A percentile compares a stretch with the other conserved stretches of the same genome.
These are phyloP conservation scores for Dothidotthia symphoricarpi DNA, from an alignment of 2,329 filamentous ascomycete genomes.

Conservation along the genomic window DNA sequence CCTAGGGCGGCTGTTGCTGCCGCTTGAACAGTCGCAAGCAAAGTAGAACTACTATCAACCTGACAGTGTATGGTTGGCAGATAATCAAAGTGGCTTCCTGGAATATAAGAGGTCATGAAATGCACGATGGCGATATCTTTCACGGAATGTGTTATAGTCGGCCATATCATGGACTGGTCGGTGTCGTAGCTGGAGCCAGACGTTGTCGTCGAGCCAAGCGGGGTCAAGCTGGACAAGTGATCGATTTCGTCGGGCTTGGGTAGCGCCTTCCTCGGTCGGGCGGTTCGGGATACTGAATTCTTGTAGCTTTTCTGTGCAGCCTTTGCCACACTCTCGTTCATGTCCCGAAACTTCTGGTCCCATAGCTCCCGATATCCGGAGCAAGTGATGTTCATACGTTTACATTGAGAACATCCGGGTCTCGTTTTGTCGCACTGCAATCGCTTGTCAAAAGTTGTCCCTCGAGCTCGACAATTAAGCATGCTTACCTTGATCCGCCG, in stretches of 20 bases:
- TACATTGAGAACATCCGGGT: slow-evolving; percentile 14
- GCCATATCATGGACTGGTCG: not conserved
- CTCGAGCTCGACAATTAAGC: not conserved
- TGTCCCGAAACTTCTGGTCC: slow-evolving; percentile 14
- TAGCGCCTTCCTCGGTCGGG: too few species aligned
- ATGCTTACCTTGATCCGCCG: slow-evolving; percentile 15
- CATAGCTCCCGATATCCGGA: slow-evolving; percentile 16
- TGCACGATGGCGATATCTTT: slow-evolving; percentile 8
- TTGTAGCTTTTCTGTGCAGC: slow-evolving; percentile 12
- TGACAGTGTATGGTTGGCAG: slow-evolving; percentile 8
- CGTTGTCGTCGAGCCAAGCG: too few species aligned
- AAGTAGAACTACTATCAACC: not conserved
- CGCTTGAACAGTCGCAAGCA: slow-evolving; percentile 10
- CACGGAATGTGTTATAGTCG: slow-evolving; percentile 1
- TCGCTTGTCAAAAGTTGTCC: not conserved
- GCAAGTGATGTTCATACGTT: slow-evolving; percentile 12
- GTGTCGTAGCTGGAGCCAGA: too few species aligned
- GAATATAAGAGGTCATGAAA: slow-evolving; percentile 18
- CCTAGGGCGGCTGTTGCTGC: slow-evolving; percentile 13
- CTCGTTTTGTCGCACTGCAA: slow-evolving; percentile 12
- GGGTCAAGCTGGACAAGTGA: too few species aligned
- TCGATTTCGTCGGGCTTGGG: too few species aligned
- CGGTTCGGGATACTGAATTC: too few species aligned
- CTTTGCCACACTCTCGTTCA: slow-evolving; percentile 11
- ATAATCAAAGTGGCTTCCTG: slow-evolving; percentile 20